These are phyloP conservation scores for Chiua sp. DNA, from an alignment of 1,284 basidiomycete genomes.

Conservation along the genomic window DNA sequence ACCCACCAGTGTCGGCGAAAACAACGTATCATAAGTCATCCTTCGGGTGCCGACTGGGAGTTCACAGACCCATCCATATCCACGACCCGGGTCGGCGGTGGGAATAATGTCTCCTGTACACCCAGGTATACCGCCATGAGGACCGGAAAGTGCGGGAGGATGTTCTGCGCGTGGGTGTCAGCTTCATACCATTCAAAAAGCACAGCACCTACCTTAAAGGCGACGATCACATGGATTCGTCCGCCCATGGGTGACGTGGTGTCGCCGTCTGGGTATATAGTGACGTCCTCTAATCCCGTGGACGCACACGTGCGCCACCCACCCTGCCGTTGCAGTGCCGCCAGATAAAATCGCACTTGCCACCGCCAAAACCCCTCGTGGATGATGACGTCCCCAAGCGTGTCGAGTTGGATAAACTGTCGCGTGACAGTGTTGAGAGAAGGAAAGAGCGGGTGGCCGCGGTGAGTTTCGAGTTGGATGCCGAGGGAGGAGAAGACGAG, in stretches of 20 bases:
- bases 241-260: conserved; percentile 8
- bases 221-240: conserved; percentile 47
- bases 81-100: not conserved
- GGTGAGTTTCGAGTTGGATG: conserved; percentile 71
- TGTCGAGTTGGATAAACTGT: conserved; percentile 62
- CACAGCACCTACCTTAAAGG: conserved; percentile 53
- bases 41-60: not conserved
- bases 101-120: conserved; percentile 34
- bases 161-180: conserved; percentile 48
- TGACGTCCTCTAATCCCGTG: too few relatives aligned
- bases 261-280: too few relatives aligned
- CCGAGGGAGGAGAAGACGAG: conserved; percentile 63
- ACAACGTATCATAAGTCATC: not conserved
- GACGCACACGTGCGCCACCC: too few relatives aligned
- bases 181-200: not conserved
- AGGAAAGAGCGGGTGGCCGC: conserved; percentile 51
- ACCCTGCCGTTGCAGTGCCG: conserved; percentile 44
- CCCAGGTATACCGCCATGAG: conserved; percentile 57
- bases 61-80: not conserved
- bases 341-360: conserved; percentile 73
- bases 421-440: conserved; percentile 44
- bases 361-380: conserved; percentile 75
- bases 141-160: conserved; percentile 66
- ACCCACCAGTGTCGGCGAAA: not conserved
- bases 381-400: conserved; percentile 66